Evolutionary conservation across 2,329 filamentous ascomycete genomes (phyloP), one percentile per base, ranked within the genome.

Genomic region (Helicocarpus griseus): DNA sequence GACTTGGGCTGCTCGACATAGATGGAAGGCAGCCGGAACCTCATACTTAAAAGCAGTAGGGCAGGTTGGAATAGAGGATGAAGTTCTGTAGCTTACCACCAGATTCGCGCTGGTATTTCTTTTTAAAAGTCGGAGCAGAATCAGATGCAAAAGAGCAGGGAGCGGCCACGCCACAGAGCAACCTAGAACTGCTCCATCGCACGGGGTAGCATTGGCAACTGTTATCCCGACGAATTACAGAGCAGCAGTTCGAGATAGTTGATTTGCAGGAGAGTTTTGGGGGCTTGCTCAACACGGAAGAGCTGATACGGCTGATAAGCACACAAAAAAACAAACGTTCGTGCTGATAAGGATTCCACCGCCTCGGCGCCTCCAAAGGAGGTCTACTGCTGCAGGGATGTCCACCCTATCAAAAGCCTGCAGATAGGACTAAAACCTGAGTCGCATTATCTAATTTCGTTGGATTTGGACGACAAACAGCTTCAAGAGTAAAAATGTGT

Each of bases 1-100:
- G 73, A 76, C 47, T 67, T 63, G 1, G 69, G 62, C 58, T 76
- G 73, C 22, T 71, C 63, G 36, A 77, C 73, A 48, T 65, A 66
- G 43, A 76, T 61, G 51, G 65, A 65, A 38, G 73, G 73, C 48
- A 62, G 61, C 49, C 65, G 58, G 49, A 73, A 63, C 36, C 53
- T 61, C 60, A 63, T 61, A 35, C 13, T 45, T 29, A n/a, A 19
- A 22, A 44, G 9, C 5, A 5, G 9, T 11, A 2, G 13, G 28
- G 11, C 24, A 17, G 26, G 9, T 1, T 24, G 19, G 5, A 13
- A 26, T 19, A 3, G 24, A 22, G 22, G 3, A 43, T 24, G 2
- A 7, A n/a, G n/a, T 24, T 24, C n/a, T 44, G 22, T 14, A n/a
- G n/a, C n/a, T n/a, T 28, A 8, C 22, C 7, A 4, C 9, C 13